phyloP scores from a whole-genome alignment of 352 stramenopile genomes.

The Phytophthora sansomeana region DNA sequence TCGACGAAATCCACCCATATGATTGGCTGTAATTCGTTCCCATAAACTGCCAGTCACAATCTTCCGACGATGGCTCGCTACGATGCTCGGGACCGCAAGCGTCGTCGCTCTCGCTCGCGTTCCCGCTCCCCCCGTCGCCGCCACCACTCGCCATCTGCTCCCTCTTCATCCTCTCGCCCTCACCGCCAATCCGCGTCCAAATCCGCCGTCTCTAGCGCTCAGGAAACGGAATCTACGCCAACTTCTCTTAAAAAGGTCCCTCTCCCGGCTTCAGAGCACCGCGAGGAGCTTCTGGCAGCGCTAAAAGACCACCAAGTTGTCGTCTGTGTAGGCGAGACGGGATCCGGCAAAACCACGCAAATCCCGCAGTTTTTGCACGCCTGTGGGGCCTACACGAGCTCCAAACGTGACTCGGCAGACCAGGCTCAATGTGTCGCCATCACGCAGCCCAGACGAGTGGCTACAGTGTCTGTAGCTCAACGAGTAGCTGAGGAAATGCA shows the following conservation, averaged over 20 bases:
- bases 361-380: slow-evolving; percentile 74
- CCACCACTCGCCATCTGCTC: not conserved
- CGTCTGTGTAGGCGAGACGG: slow-evolving; percentile 94
- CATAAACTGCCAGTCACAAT: not conserved
- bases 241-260: not conserved
- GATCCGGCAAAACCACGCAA: slow-evolving; percentile 96
- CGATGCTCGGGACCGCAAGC: slow-evolving; percentile 23
- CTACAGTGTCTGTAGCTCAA: slow-evolving; percentile 97
- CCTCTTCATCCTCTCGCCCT: slow-evolving; percentile 8
- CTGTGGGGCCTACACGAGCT: slow-evolving; percentile 43
- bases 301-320: slow-evolving; percentile 65
- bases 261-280: slow-evolving; percentile 53
- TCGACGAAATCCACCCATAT: not conserved
- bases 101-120: slow-evolving; percentile 21
- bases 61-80: slow-evolving; percentile 19
- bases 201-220: slow-evolving; percentile 26
- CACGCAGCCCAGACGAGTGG: slow-evolving; percentile 95
- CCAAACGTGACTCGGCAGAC: slow-evolving; percentile 20
- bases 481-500: slow-evolving; percentile 98
- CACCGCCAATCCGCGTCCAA: not conserved
- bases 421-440: slow-evolving; percentile 68
- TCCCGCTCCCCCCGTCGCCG: slow-evolving; percentile 2
- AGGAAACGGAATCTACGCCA: slow-evolving; percentile 16
- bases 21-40: slow-evolving; percentile 10
- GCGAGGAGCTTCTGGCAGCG: slow-evolving; percentile 61